Base-by-base conservation (phyloP, 2,329 filamentous ascomycete genomes). In the Aspergillus bombycis region DNA sequence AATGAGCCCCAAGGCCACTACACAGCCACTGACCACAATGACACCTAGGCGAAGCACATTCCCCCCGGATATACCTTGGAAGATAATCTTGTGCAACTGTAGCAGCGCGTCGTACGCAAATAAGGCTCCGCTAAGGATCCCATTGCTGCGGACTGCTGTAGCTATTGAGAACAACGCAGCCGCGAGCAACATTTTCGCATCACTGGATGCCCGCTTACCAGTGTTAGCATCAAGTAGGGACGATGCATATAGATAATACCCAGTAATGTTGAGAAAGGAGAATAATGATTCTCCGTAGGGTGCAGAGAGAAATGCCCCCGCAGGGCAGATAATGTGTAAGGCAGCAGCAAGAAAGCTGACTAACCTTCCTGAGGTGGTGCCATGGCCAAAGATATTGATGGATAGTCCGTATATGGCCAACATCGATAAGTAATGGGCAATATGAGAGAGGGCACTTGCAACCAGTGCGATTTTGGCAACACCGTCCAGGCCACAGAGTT, bases 281-380 rank as follows among this genome's bases (percentile, higher is more conserved):
- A 93, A 97, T 0, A 89, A 77, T 66, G 91, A 88, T 80, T 99
- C 95, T 11, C 88, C 85, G 76, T 95, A 96, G 0, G 94, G 93
- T 0, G 94, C 90, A 0, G 91, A 94, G 21, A 99, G 85, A 74
- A 99, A 98, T 2, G 97, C 79, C 0, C 94, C 94, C 0, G 91
- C 95, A 0, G 95, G 94, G 0, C 92, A 95, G 56, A 98, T 74
- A 61, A 96, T 85, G 76, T 98, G 93, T 56, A 98, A 81, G 19
- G 86, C 80, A 3, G 92, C 88, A 10, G 92, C 85, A 26, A 91
- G 74, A 65, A 94, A 88, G 2, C 81, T 66, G 66, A 76, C 61
- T 60, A 75, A 66, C 52, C 66, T 67, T 46, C 74, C 72, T n/a
- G 68, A 65, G 23, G 67, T 48, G n/a, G 69, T 75, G n/a, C 73